Evolutionary conservation across 108 stramenopile species (phyloP).

Genomic region (Aureococcus anophagefferens): DNA sequence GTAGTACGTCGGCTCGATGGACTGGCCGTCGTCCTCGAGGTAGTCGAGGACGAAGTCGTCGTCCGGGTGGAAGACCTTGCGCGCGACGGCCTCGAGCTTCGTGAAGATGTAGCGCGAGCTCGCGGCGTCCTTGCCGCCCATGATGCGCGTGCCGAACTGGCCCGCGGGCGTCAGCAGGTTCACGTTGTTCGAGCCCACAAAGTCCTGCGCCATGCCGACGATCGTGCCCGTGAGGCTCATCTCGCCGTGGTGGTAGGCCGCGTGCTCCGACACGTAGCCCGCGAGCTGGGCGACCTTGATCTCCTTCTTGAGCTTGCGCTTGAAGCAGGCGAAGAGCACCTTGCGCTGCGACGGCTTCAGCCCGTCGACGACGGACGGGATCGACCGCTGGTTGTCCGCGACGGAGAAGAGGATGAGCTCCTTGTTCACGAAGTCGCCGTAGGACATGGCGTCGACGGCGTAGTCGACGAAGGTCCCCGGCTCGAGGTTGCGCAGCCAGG

Average conservation of each 20-base stretch:
- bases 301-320: conserved; percentile 90
- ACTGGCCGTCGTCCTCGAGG: conserved; percentile 88
- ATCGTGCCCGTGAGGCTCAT: conserved; percentile 84
- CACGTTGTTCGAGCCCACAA: conserved; percentile 91
- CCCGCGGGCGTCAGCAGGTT: conserved; percentile 88
- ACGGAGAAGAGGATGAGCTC: conserved; percentile 92
- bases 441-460: conserved; percentile 58
- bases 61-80: conserved; percentile 90
- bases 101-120: conserved; percentile 98
- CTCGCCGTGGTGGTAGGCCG: conserved; percentile 99
- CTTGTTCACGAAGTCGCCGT: conserved; percentile 86
- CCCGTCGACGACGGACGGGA: conserved; percentile 89
- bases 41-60: conserved; percentile 88
- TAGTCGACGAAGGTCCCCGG: conserved; percentile 85
- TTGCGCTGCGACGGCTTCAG: conserved; percentile 98
- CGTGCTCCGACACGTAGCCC: conserved; percentile 81
- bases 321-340: conserved; percentile 95
- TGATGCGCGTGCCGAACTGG: conserved; percentile 93
- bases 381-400: conserved; percentile 83
- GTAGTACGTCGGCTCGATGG: conserved; percentile 92
- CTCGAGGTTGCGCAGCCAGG: conserved; percentile 66
- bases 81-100: conserved; percentile 80
- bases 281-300: conserved; percentile 91
- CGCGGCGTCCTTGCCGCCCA: conserved; percentile 92
- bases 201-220: conserved; percentile 92